Evolutionary conservation across 208 protist species (phyloP), one percentile per base, ranked within the genome.

Genomic region (Herpetomonas tarakana): DNA sequence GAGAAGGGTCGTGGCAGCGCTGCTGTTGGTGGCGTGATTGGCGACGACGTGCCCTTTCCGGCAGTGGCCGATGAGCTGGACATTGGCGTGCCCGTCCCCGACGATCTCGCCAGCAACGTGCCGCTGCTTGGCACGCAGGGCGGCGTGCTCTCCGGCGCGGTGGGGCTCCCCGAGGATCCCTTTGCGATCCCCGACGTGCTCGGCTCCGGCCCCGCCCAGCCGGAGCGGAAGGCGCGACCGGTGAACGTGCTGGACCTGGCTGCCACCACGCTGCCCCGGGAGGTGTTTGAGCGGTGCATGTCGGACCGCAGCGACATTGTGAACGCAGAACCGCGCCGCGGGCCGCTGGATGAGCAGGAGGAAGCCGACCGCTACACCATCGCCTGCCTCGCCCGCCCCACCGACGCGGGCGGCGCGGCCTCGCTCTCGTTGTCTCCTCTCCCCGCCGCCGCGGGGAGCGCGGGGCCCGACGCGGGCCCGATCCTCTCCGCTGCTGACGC

Each of bases 1-100:
- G 88, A 94, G 65, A 90, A 92, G 59, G 85, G 70, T 39, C 84
- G 88, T 78, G 82, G 78, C 52, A 94, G 88, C 62, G 54, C 52
- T 0, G 58, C 52, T 35, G 62, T 38, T 30, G 62, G 46, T 0
- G 78, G 35, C 9, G 63, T 45, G n/a, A 68, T 35, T 14, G 29
- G 61, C 28, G 64, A 65, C 0, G 76, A 65, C 26, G 50, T 82
- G 28, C 65, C 76, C 19, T 82, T 86, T 65, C 74, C 79, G 1
- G 52, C 46, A 16, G 54, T 84, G 18, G 71, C 58, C 14, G 84
- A 94, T 29, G 82, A 85, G 30, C 59, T 94, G 22, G 88, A 94
- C 56, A 91, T 94, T 59, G 88, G 88, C 16, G 78, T 88, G 7
- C 77, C 85, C 2, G 70, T 91, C 12, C 88, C 84, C 0, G 88